phyloP scores from a whole-genome alignment of 305 asterid species.

The Fraxinus albicans region DNA sequence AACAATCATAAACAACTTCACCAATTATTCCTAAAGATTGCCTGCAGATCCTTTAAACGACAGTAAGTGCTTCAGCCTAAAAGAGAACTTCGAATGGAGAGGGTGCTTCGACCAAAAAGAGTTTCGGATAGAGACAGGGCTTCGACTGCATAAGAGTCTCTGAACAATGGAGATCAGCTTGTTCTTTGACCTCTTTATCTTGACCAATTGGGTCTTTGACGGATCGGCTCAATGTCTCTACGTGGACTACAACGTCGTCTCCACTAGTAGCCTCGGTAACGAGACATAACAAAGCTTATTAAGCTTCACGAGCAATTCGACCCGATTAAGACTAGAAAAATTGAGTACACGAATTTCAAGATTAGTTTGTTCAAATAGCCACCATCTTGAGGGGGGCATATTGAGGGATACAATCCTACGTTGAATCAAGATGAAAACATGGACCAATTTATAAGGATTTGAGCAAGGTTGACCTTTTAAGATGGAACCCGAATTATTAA shows the following conservation, averaged over 20 bases:
- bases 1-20: too few relatives aligned
- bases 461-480: too few relatives aligned
- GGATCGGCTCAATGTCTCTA: not conserved
- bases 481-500: not conserved
- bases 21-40: not conserved
- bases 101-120: not conserved
- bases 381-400: not conserved
- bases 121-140: not conserved
- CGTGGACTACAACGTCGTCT: not conserved
- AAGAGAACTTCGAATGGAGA: not conserved
- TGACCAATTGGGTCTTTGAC: not conserved
- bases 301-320: not conserved
- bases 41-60: not conserved
- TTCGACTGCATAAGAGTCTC: not conserved
- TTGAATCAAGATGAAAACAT: not conserved
- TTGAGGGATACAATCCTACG: too few relatives aligned
- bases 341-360: not conserved
- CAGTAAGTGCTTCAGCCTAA: not conserved
- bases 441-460: not conserved
- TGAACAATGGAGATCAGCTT: not conserved
- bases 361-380: not conserved
- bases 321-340: not conserved
- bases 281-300: not conserved
- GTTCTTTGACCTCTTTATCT: not conserved
- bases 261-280: not conserved